Conservation (phyloP, 1,284 basidiomycete species). For the Singerocomus rubriflavus region DNA sequence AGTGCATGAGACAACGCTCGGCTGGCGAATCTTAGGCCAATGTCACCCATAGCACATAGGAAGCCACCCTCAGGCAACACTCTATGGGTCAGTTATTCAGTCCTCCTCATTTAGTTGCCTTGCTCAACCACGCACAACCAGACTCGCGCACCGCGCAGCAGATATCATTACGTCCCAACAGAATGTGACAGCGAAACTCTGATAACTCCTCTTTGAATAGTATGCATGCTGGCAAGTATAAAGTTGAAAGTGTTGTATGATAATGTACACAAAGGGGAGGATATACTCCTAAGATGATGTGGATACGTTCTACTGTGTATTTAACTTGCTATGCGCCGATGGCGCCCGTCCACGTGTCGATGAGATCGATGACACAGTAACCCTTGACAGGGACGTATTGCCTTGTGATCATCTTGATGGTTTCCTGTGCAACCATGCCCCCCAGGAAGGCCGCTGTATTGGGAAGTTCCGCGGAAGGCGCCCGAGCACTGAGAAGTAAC, state of each 20-base stretch:
- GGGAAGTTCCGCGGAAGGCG: slow-evolving; percentile 84
- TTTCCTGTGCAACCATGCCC: slow-evolving; percentile 94
- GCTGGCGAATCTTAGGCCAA: background rate
- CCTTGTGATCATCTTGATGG: slow-evolving; percentile 95
- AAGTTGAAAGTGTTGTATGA: background rate
- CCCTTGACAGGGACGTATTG: slow-evolving; percentile 94
- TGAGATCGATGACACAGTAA: slow-evolving; percentile 83
- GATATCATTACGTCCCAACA: slow-evolving; percentile 16
- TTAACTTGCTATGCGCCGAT: slow-evolving; percentile 29
- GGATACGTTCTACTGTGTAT: background rate
- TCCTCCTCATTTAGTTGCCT: background rate
- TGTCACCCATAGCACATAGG: slow-evolving; percentile 9
- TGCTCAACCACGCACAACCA: background rate
- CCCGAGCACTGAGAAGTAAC: slow-evolving; percentile 54
- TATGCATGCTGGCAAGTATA: slow-evolving; percentile 1
- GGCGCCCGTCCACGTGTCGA: slow-evolving; percentile 74
- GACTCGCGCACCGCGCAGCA: slow-evolving; percentile 12
- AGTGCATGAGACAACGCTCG: background rate
- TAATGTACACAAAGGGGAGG: background rate
- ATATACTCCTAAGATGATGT: background rate
- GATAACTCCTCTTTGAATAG: background rate
- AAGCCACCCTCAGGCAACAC: slow-evolving; percentile 17
- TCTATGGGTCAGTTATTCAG: slow-evolving; percentile 11
- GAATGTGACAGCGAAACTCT: background rate
- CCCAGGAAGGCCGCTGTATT: slow-evolving; percentile 93